A percentile compares a stretch with the other conserved stretches of the same genome.
Conservation (phyloP, 2,329 filamentous ascomycete species). For the Botrytis squamosa region DNA sequence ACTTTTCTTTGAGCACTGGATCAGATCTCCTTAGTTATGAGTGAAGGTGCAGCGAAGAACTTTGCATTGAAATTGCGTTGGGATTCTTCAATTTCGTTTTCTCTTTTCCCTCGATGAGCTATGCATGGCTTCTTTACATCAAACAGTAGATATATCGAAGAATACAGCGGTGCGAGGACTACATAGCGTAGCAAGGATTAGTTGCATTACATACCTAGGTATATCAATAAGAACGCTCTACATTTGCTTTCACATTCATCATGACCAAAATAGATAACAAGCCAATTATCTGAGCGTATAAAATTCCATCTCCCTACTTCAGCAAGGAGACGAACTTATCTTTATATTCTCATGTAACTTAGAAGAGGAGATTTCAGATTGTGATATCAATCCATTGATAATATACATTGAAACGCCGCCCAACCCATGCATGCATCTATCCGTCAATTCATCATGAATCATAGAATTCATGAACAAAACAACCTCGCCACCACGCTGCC, state of each 20-base stretch:
- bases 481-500: constrained; percentile 7
- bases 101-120: not conserved
- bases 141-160: not conserved
- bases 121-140: not conserved
- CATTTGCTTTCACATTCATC: not conserved
- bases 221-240: not conserved
- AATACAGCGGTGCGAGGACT: not conserved
- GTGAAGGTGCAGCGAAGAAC: not conserved
- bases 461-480: constrained; percentile 12
- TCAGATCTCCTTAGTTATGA: not conserved
- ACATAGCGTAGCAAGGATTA: not conserved
- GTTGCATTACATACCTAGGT: not conserved
- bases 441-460: constrained; percentile 5
- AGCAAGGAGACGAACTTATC: not conserved
- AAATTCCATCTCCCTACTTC: not conserved
- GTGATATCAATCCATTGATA: constrained; percentile 11
- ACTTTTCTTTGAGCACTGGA: not conserved
- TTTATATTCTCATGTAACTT: not conserved
- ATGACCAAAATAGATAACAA: not conserved
- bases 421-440: not conserved
- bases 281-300: not conserved
- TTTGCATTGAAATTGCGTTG: not conserved
- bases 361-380: constrained; percentile 13
- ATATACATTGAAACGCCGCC: constrained; percentile 13
- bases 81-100: not conserved